A percentile compares a stretch with the other conserved stretches of the same genome.
Evolutionary conservation across 495 filamentous ascomycete genomes (phyloP).

Genomic region (Neurospora intermedia): DNA sequence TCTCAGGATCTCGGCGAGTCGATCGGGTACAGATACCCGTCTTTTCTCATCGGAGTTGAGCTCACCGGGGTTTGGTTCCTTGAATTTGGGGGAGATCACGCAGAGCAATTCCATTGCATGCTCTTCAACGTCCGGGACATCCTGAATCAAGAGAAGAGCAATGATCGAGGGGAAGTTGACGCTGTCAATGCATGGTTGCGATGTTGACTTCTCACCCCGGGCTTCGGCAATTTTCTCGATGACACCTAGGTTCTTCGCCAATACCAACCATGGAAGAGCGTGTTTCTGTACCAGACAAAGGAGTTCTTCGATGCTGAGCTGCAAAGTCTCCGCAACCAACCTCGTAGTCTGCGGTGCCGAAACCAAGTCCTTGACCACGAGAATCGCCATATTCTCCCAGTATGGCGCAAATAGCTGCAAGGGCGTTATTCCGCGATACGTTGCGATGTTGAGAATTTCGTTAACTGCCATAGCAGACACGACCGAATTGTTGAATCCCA

Average conservation of each 20-base stretch:
- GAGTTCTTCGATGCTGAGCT: slow-evolving; percentile 59
- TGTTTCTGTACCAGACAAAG: slow-evolving; percentile 67
- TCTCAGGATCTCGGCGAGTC: slow-evolving; percentile 58
- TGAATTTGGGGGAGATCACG: slow-evolving; percentile 57
- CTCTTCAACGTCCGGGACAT: slow-evolving; percentile 51
- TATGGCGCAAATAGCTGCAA: slow-evolving; percentile 68
- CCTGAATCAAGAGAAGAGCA: slow-evolving; percentile 66
- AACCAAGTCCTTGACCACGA: slow-evolving; percentile 69
- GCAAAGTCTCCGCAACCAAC: slow-evolving; percentile 66
- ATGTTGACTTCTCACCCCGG: slow-evolving; percentile 40
- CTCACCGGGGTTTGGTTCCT: slow-evolving; percentile 28
- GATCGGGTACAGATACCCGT: neutral
- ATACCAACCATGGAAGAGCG: slow-evolving; percentile 75
- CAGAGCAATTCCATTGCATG: slow-evolving; percentile 58
- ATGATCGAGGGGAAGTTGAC: slow-evolving; percentile 71
- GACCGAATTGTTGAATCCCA: slow-evolving; percentile 72
- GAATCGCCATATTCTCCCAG: slow-evolving; percentile 72
- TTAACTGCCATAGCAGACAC: slow-evolving; percentile 70
- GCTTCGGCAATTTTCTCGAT: slow-evolving; percentile 71
- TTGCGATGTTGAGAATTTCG: slow-evolving; percentile 56
- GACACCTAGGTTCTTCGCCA: slow-evolving; percentile 64
- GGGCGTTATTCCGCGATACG: slow-evolving; percentile 45
- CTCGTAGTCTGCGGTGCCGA: slow-evolving; percentile 72
- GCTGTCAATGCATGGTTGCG: slow-evolving; percentile 36
- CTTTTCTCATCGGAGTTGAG: neutral